These are phyloP conservation scores for Geoglossum cookeanum DNA, from an alignment of 2,329 filamentous ascomycete genomes.

Conservation along the genomic window DNA sequence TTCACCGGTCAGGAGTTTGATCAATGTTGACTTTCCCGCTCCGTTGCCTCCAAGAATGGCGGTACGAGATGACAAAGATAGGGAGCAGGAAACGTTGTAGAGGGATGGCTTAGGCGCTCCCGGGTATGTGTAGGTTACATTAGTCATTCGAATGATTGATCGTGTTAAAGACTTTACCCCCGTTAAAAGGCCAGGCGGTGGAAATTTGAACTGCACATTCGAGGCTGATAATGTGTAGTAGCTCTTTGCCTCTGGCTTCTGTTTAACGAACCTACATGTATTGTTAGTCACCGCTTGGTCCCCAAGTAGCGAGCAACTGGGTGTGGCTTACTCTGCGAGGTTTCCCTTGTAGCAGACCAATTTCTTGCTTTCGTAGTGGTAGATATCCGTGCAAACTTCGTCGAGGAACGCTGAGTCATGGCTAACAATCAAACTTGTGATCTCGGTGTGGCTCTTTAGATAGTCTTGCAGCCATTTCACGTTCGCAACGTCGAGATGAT, in stretches of 20 bases:
- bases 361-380: conserved; percentile 98
- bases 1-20: conserved; percentile 92
- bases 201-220: conserved; percentile 93
- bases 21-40: conserved; percentile 93
- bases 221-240: conserved; percentile 91
- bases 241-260: conserved; percentile 85
- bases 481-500: conserved; percentile 91
- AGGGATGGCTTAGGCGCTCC: conserved; percentile 74
- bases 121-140: conserved; percentile 89
- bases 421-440: conserved; percentile 92
- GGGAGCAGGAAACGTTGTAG: conserved; percentile 64
- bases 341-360: conserved; percentile 72
- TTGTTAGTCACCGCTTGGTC: conserved; percentile 7
- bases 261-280: conserved; percentile 47
- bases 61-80: conserved; percentile 77
- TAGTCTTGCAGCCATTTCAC: conserved; percentile 94
- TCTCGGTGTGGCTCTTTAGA: conserved; percentile 85
- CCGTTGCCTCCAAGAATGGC: conserved; percentile 96
- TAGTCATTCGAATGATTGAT: conserved; percentile 86
- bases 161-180: conserved; percentile 92
- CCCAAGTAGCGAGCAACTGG: not conserved
- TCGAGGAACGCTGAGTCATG: conserved; percentile 98
- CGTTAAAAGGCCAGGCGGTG: conserved; percentile 77
- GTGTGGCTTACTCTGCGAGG: conserved; percentile 30
- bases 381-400: conserved; percentile 94